Evolutionary conservation across 2,329 filamentous ascomycete genomes (phyloP), one percentile per base, ranked within the genome.

Genomic region (Penicillium sp.): DNA sequence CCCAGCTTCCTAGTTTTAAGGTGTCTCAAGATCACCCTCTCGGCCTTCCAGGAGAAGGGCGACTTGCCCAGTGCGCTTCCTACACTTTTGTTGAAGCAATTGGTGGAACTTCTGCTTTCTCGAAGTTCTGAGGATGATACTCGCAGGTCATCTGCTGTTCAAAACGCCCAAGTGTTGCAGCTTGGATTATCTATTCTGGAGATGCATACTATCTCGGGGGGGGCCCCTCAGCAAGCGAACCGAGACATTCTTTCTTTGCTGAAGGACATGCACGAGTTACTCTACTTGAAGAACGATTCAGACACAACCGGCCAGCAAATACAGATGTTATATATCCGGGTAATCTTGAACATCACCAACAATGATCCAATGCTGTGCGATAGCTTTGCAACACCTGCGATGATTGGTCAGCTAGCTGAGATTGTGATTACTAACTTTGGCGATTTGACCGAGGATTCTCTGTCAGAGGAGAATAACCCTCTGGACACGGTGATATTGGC

Each of bases 291-390:
- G 26, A 49, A 51, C 13, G 46, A 51, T 13, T 39, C 46, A 4
- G 59, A 65, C 45, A 42, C 54, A 21, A 61, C 51, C 28, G 56
- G 51, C 46, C 59, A 61, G 21, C 62, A 67, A 47, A 63, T 72
- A 26, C 59, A 70, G 44, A 64, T 68, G 9, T 67, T 74, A 18
- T 74, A 84, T 26, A 75, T 93, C 43, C 85, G 89, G 51, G 79
- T 96, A 4, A 86, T 89, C 33, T 81, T 96, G 57, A 95, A 95
- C 64, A 80, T 92, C 45, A 94, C 91, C 8, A 96, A 96, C 74
- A 89, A 90, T 61, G 88, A 89, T 56, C 74, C 81, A 0, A 76
- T 78, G 13, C 85, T 89, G 12, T 90, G 89, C 38, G 80, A 83
- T 28, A 76, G 83, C 3, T 90, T 95, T 63, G 81, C 87, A 9